phyloP scores from a whole-genome alignment of 768 basidiomycete genomes.

The Termitomyces titanicus region DNA sequence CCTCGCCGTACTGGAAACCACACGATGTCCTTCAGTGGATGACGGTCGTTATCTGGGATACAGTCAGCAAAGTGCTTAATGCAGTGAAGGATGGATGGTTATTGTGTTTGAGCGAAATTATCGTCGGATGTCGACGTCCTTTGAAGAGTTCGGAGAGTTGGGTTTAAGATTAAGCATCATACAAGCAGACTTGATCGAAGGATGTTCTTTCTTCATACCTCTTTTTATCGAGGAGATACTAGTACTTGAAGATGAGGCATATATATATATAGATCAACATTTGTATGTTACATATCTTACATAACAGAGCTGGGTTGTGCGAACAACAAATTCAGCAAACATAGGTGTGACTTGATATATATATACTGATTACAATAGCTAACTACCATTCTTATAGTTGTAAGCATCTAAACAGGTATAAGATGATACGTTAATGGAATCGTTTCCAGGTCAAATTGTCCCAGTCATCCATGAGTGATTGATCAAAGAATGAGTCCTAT shows the following conservation, averaged over 20 bases:
- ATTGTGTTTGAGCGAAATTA: neutral
- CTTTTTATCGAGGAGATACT: too few species aligned
- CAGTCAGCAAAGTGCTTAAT: neutral
- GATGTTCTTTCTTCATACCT: too few species aligned
- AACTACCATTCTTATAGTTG: neutral
- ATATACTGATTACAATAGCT: too few species aligned
- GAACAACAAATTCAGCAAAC: too few species aligned
- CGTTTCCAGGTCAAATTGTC: slow-evolving; percentile 11
- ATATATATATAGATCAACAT: too few species aligned
- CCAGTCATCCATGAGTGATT: slow-evolving; percentile 24
- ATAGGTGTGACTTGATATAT: too few species aligned
- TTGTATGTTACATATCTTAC: too few species aligned
- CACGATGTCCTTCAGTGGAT: neutral
- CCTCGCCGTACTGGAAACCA: neutral
- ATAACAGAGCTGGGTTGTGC: too few species aligned
- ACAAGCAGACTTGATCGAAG: too few species aligned
- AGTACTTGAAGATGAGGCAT: too few species aligned
- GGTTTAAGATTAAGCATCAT: neutral
- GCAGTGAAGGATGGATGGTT: neutral
- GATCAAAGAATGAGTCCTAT: slow-evolving; percentile 29
- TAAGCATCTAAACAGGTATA: neutral
- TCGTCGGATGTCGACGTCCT: neutral
- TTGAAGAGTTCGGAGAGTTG: neutral
- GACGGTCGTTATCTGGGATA: neutral
- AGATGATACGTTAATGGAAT: neutral